Base-by-base conservation (phyloP, 1,284 basidiomycete species). In the Apiotrichum akiyoshidainum region DNA sequence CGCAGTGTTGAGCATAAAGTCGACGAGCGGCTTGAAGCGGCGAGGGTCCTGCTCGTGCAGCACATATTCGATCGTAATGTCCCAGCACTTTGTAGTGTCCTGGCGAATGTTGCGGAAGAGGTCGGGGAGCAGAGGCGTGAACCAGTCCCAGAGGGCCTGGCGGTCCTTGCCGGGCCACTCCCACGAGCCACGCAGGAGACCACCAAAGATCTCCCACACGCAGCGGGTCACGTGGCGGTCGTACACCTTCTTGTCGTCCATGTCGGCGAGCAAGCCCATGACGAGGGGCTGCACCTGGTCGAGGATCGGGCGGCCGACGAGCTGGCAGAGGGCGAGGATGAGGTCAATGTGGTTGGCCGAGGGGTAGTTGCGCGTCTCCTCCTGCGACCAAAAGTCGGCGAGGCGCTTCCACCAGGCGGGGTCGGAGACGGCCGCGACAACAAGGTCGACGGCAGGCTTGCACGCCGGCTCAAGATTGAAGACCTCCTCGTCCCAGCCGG, bases 221-320 rank as follows among this genome's bases (percentile, higher is more conserved):
- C 92, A 92, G 35, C 94, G 85, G 71, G 95, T 93, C 77, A 92
- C 90, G 80, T 92, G 95, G 58, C 92, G 89, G 72, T 97, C 90
- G 37, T 72, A 72, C 11, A 72, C 68, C 63, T 73, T 76, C 47
- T 65, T 76, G 51, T 44, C 41, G 14, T 71, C 75, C 65, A 74
- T 75, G 40, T 76, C 76, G 7, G 66, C 53, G 22, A 78, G 60
- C 46, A 72, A 70, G 26, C 54, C 63, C 17, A 74, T 71, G 34
- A 78, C 58, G 48, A 78, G 70, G 0, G 71, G 71, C 35, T 58
- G 63, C 52, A 75, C 60, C 26, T 66, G 61, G 34, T 72, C 65
- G 37, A 78, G 69, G 3, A 74, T 58, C 4, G 59, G 53, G 6
- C 61, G 49, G 17, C 71, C 70, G 48, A 72, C 74, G 14, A 81